Evolutionary conservation across 2,329 filamentous ascomycete genomes (phyloP), one percentile per base, ranked within the genome.

Genomic region (Colletotrichum sp.): DNA sequence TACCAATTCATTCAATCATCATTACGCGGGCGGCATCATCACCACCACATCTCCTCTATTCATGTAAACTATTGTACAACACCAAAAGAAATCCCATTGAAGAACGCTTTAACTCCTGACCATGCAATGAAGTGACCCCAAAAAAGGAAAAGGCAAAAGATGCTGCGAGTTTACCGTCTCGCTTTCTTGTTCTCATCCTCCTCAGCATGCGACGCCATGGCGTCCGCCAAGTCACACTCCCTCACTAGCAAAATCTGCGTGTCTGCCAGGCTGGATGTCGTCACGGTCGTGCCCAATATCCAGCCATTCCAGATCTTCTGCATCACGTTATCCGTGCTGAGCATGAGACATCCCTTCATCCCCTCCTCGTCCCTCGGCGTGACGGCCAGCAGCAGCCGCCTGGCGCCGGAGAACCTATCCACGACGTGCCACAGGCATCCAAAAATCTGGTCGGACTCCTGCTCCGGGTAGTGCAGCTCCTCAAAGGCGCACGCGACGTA

Each of bases 291-390:
- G 21, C 86, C 86, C 28, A 84, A 79, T 73, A 87, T 83, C 85
- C 87, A 88, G 6, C 87, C 85, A 57, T 82, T 82, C 88, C 88
- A 89, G 43, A 89, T 85, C 82, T 86, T 87, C 80, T 88, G 86
- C 78, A 89, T 83, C 18, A 87, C 80, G 64, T 86, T 86, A 55
- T 85, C 82, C 64, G 79, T 78, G 59, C 80, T 75, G 64, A 84
- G 79, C 73, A 82, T 80, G 43, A 81, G 82, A 48, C 77, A 80
- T 43, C 64, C 73, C 52, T 72, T 71, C 73, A 81, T 83, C 15
- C 77, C 76, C 77, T 85, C 82, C 36, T 81, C 81, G 72, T 88
- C 87, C 18, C 78, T 76, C n/a, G 83, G 80, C 30, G 82, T 85
- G 52, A 87, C 85, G 24, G 86, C 85, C 28, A 89, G 79, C 18